A percentile compares a stretch with the other conserved stretches of the same genome.
Conservation (phyloP, 139 green algal species). For the Pleodorina starrii region DNA sequence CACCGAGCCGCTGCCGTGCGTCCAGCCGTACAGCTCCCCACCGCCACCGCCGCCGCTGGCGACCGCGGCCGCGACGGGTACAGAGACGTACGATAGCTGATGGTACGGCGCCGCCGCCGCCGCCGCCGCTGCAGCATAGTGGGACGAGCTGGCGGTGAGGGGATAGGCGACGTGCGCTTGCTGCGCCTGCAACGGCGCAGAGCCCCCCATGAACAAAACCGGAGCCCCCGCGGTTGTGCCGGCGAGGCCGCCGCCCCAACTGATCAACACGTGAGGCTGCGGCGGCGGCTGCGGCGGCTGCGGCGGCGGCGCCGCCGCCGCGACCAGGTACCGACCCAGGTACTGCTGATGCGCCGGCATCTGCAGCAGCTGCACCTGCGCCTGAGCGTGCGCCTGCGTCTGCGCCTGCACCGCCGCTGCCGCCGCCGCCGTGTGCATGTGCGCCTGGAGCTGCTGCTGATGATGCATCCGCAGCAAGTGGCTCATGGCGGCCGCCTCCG, state of each 20-base stretch:
- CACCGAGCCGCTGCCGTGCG: neutral
- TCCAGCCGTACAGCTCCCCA: neutral
- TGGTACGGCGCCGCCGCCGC: neutral
- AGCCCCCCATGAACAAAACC: neutral
- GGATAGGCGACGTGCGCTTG: neutral
- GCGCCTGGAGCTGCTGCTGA: constrained; percentile 43
- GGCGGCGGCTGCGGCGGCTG: neutral
- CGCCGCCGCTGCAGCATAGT: neutral
- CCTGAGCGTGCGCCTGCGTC: neutral
- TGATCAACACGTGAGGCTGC: neutral
- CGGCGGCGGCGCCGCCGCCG: neutral
- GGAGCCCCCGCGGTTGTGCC: neutral
- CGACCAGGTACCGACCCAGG: neutral
- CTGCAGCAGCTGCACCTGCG: neutral
- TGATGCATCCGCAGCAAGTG: constrained; percentile 3
- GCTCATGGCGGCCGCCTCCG: constrained; percentile 33
- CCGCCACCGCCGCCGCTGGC: neutral
- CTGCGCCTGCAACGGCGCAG: neutral
- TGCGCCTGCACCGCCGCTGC: neutral
- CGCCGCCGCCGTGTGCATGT: constrained; percentile 29
- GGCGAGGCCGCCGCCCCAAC: neutral
- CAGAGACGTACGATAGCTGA: neutral
- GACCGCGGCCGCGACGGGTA: neutral
- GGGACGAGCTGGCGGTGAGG: no score
- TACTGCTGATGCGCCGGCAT: constrained; percentile 20